Evolutionary conservation across 768 basidiomycete genomes (phyloP).

Genomic region (Termitomyces sp.): DNA sequence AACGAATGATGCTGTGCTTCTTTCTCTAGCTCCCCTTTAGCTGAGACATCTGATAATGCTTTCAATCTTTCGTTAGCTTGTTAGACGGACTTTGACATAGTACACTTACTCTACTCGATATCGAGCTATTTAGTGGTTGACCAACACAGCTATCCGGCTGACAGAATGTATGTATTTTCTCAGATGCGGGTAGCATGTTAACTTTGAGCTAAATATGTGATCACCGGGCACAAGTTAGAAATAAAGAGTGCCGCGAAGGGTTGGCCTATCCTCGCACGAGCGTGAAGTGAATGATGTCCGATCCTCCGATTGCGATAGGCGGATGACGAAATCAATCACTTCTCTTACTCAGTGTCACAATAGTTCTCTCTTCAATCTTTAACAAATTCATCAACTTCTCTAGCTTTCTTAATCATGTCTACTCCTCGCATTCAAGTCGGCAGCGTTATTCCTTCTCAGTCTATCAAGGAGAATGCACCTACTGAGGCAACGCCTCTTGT

Average conservation of each 20-base stretch:
- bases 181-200: too few relatives aligned
- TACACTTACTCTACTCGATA: neutral
- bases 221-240: too few relatives aligned
- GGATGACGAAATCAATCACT: too few relatives aligned
- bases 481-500: constrained; percentile 35
- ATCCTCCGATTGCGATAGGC: too few relatives aligned
- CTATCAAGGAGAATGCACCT: constrained; percentile 57
- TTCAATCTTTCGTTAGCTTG: neutral
- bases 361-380: too few relatives aligned
- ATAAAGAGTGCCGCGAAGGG: too few relatives aligned
- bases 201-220: too few relatives aligned
- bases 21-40: too few relatives aligned
- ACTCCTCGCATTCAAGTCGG: constrained; percentile 41
- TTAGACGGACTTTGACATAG: neutral
- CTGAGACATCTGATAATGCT: neutral
- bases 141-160: neutral
- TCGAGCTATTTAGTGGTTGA: neutral
- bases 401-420: constrained; percentile 1
- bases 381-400: neutral
- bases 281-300: too few relatives aligned
- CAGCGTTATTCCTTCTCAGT: constrained; percentile 39
- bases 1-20: neutral
- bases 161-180: neutral
- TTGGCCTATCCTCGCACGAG: too few relatives aligned
- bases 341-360: too few relatives aligned